Conservation (phyloP, 2,329 filamentous ascomycete genomes). For the Harringtonia aguacate region DNA sequence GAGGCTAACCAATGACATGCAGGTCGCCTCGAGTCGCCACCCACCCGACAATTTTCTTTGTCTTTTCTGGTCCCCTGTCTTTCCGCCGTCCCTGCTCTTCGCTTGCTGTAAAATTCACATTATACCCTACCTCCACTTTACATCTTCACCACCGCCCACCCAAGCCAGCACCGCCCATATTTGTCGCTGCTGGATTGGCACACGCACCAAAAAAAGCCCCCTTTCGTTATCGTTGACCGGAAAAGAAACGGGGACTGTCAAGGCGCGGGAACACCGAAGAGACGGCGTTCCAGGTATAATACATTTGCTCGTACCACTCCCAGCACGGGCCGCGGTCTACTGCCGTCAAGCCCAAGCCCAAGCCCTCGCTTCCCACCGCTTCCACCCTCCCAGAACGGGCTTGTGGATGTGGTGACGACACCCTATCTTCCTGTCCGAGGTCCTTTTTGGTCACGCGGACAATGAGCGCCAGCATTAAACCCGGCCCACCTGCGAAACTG, state of each 20-base stretch:
- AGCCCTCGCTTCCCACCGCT: too few relatives aligned
- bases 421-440: not conserved
- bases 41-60: conserved; percentile 4
- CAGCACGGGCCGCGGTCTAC: too few relatives aligned
- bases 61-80: not conserved
- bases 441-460: conserved; percentile 14
- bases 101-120: not conserved
- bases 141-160: not conserved
- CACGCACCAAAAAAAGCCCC: not conserved
- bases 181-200: not conserved
- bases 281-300: too few relatives aligned
- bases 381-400: not conserved
- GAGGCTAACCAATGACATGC: conserved; percentile 14
- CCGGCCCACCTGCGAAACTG: conserved; percentile 38
- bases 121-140: not conserved
- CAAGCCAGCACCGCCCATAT: too few relatives aligned
- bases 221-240: not conserved
- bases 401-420: conserved; percentile 8
- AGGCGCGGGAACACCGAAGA: too few relatives aligned
- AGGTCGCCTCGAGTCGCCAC: conserved; percentile 13
- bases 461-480: conserved; percentile 44
- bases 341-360: too few relatives aligned
- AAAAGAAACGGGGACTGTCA: not conserved
- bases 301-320: too few relatives aligned
- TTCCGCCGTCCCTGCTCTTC: not conserved